Conservation (phyloP, 1,284 basidiomycete species). For the Quambalaria eucalypti region DNA sequence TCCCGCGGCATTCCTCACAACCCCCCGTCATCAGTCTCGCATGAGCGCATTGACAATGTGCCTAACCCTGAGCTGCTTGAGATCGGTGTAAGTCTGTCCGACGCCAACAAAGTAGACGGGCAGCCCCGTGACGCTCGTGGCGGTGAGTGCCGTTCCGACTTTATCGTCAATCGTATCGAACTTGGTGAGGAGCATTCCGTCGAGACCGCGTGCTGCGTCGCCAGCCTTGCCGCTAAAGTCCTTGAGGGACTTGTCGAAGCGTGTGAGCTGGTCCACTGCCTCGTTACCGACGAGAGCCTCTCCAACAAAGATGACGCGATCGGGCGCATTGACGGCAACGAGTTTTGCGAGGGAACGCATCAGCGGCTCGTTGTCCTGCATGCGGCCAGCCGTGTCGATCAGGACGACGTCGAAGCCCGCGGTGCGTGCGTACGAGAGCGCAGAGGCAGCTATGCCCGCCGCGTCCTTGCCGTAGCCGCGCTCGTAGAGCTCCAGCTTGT, state of each 20-base stretch:
- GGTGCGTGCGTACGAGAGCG: conserved; percentile 54
- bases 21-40: conserved; percentile 19
- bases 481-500: conserved; percentile 85
- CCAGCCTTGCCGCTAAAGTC: conserved; percentile 40
- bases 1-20: too few relatives aligned
- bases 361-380: conserved; percentile 47
- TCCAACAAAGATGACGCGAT: conserved; percentile 46
- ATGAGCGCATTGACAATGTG: conserved; percentile 45
- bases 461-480: conserved; percentile 97
- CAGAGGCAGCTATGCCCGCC: conserved; percentile 90
- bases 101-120: conserved; percentile 45
- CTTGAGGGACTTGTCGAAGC: conserved; percentile 41
- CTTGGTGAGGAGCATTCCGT: conserved; percentile 45
- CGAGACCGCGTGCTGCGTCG: conserved; percentile 20
- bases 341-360: conserved; percentile 45
- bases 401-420: conserved; percentile 42
- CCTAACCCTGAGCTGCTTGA: conserved; percentile 40
- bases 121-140: conserved; percentile 40
- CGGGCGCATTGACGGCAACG: conserved; percentile 40
- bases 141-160: conserved; percentile 42
- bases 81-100: conserved; percentile 45
- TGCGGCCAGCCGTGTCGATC: conserved; percentile 45
- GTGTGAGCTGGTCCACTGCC: conserved; percentile 44
- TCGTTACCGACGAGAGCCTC: conserved; percentile 47
- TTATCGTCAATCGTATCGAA: conserved; percentile 44